Percentiles rank a stretch among this genome's conserved stretches.
These are phyloP conservation scores for Tuctoria greenei DNA, from an alignment of 176 grass and related monocot genomes.

Conservation along the genomic window DNA sequence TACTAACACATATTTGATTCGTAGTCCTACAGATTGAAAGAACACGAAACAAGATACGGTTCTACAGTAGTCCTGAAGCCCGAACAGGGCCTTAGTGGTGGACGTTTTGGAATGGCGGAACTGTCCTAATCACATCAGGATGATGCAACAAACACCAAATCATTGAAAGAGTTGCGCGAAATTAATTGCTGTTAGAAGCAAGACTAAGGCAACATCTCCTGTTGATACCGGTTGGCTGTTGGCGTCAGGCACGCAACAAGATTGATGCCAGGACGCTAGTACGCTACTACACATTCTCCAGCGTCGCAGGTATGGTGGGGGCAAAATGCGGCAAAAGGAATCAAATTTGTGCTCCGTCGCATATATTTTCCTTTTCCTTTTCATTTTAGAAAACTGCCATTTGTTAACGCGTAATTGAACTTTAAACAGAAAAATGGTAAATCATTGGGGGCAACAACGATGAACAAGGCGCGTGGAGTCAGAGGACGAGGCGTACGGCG, in stretches of 20 bases:
- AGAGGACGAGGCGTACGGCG: too few relatives aligned
- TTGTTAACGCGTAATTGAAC: background rate
- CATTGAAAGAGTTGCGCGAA: background rate
- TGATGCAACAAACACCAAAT: background rate
- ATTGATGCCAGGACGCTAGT: background rate
- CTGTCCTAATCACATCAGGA: background rate
- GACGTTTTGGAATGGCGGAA: too few relatives aligned
- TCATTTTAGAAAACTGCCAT: too few relatives aligned
- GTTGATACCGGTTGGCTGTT: conserved; percentile 17
- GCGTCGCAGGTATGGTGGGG: too few relatives aligned
- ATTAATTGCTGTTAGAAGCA: conserved; percentile 20
- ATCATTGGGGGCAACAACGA: background rate
- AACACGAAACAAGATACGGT: too few relatives aligned
- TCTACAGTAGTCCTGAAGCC: background rate
- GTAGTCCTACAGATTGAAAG: background rate
- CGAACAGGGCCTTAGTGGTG: background rate
- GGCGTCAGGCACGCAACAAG: conserved; percentile 15
- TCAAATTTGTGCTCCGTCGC: too few relatives aligned
- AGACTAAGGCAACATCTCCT: background rate
- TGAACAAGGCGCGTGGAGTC: background rate
- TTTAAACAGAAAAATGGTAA: background rate
- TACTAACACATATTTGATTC: too few relatives aligned
- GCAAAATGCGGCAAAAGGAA: too few relatives aligned
- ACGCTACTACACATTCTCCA: conserved; percentile 7
- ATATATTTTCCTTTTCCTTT: too few relatives aligned